phyloP scores from a whole-genome alignment of 768 basidiomycete genomes.

The Trametes gibbosa region DNA sequence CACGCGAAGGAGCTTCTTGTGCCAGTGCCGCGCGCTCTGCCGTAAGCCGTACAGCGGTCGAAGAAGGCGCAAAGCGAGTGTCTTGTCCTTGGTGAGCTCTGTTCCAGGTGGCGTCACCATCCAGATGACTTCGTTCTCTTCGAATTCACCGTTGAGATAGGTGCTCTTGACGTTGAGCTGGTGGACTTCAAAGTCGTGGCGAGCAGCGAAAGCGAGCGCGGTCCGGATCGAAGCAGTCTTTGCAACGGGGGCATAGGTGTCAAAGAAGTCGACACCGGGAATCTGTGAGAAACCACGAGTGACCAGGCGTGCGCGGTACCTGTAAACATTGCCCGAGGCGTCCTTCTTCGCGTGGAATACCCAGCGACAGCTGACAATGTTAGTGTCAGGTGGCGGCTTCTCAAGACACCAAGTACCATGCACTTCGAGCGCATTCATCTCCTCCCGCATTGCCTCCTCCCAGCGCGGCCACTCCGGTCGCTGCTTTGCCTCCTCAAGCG shows the following conservation, averaged over 20 bases:
- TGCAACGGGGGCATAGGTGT: background rate
- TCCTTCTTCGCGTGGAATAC: background rate
- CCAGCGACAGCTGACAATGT: slow-evolving; percentile 27
- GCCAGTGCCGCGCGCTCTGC: slow-evolving; percentile 14
- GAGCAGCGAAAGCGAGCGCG: slow-evolving; percentile 29
- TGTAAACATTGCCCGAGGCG: background rate
- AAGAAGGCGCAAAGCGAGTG: background rate
- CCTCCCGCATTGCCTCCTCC: slow-evolving; percentile 23
- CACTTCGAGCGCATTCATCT: slow-evolving; percentile 13
- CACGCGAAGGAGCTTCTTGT: background rate
- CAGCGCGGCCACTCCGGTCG: slow-evolving; percentile 27
- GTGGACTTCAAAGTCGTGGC: slow-evolving; percentile 26
- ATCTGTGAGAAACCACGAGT: background rate
- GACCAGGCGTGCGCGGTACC: background rate
- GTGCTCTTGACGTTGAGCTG: slow-evolving; percentile 35
- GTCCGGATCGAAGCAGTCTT: slow-evolving; percentile 25
- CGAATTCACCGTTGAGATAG: slow-evolving; percentile 26
- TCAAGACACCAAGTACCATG: slow-evolving; percentile 32
- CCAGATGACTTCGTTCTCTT: slow-evolving; percentile 21
- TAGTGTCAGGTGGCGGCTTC: slow-evolving; percentile 26
- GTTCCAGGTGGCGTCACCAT: slow-evolving; percentile 14
- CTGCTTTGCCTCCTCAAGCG: slow-evolving; percentile 22
- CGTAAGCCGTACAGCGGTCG: slow-evolving; percentile 10
- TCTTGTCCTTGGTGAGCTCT: background rate
- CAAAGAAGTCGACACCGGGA: background rate